Evolutionary conservation across 179 eudicot species (phyloP).

Genomic region (Camellia oleifera): DNA sequence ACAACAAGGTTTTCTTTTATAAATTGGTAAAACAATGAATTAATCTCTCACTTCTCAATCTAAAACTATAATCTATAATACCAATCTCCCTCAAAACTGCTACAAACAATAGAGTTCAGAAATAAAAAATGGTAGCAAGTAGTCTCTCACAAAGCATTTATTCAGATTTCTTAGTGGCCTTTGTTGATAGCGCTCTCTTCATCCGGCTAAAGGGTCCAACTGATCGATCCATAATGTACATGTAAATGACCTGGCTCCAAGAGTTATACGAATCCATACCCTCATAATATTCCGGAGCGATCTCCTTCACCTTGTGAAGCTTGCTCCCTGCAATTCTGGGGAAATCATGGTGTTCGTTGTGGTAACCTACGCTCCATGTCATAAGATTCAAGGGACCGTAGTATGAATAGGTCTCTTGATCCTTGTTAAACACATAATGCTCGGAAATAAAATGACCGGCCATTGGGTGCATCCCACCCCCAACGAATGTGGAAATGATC

Average conservation of each 20-base stretch:
- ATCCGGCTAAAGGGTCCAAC: conserved; percentile 80
- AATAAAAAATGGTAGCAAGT: not conserved
- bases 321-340: conserved; percentile 86
- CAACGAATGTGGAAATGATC: conserved; percentile 81
- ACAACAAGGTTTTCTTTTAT: too few species aligned
- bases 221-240: conserved; percentile 68
- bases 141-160: conserved; percentile 24
- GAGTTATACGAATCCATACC: conserved; percentile 62
- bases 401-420: conserved; percentile 89
- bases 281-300: conserved; percentile 87
- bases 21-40: not conserved
- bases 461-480: conserved; percentile 98
- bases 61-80: conserved; percentile 9
- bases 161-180: conserved; percentile 43
- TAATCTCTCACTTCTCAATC: conserved; percentile 3
- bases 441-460: conserved; percentile 97
- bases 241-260: conserved; percentile 97
- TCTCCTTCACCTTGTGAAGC: conserved; percentile 88
- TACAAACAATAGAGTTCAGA: not conserved
- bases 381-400: conserved; percentile 84
- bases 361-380: conserved; percentile 96
- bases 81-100: not conserved
- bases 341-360: conserved; percentile 96
- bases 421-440: conserved; percentile 78
- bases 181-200: conserved; percentile 61